A percentile compares a stretch with the other conserved stretches of the same genome.
Evolutionary conservation across 2,329 filamentous ascomycete species (phyloP).

Genomic region (Alternaria alternata): DNA sequence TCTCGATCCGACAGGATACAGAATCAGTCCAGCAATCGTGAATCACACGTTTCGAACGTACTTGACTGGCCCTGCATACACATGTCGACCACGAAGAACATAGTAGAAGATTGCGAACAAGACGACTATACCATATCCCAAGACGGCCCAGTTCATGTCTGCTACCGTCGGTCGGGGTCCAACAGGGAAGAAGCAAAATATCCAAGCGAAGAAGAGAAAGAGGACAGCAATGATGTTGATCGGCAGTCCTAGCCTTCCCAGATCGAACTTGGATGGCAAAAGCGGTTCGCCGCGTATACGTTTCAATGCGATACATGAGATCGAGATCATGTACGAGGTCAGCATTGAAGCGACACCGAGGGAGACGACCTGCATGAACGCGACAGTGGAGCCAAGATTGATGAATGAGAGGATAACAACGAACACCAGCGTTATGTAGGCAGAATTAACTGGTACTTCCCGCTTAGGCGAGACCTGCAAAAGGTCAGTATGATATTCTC

Average conservation of each 20-base stretch:
- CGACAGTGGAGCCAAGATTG: slow-evolving; percentile 37
- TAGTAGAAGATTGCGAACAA: slow-evolving; percentile 56
- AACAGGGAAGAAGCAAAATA: slow-evolving; percentile 56
- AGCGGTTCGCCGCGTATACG: slow-evolving; percentile 54
- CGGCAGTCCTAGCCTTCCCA: slow-evolving; percentile 54
- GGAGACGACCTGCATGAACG: slow-evolving; percentile 29
- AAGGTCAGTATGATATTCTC: neutral
- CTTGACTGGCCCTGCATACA: slow-evolving; percentile 45
- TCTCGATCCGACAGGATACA: neutral
- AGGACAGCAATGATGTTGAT: slow-evolving; percentile 53
- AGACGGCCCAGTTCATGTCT: slow-evolving; percentile 58
- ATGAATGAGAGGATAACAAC: slow-evolving; percentile 37
- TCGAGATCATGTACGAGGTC: slow-evolving; percentile 49
- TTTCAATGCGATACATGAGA: slow-evolving; percentile 56
- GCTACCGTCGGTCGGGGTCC: slow-evolving; percentile 51
- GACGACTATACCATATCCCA: slow-evolving; percentile 54
- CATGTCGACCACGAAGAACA: slow-evolving; percentile 47
- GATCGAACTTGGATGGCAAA: slow-evolving; percentile 55
- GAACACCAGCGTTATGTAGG: slow-evolving; percentile 29
- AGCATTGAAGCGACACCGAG: slow-evolving; percentile 27
- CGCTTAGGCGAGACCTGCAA: slow-evolving; percentile 25
- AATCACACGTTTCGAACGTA: slow-evolving; percentile 16
- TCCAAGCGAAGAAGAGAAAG: slow-evolving; percentile 52
- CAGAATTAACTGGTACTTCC: slow-evolving; percentile 35
- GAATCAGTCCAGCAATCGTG: neutral